These are phyloP conservation scores for Boeremia exigua DNA, from an alignment of 2,329 filamentous ascomycete genomes.

Conservation along the genomic window DNA sequence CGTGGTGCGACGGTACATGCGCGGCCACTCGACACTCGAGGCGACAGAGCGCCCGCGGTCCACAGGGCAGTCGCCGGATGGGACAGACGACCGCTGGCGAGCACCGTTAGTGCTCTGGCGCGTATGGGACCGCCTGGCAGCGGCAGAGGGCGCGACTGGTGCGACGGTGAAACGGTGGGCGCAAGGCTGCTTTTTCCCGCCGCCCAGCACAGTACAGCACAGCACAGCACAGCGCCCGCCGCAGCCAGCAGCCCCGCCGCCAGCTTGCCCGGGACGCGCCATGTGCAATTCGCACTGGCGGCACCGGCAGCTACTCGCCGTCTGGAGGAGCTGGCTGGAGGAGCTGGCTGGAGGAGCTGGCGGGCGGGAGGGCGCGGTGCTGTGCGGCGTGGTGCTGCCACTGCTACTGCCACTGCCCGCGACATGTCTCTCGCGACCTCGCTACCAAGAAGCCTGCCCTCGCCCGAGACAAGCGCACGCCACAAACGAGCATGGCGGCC, in stretches of 20 bases:
- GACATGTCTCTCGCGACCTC: slow-evolving; percentile 17
- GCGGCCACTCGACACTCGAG: neutral
- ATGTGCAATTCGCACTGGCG: no score
- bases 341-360: no score
- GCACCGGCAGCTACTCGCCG: no score
- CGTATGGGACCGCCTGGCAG: slow-evolving; percentile 10
- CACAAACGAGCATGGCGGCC: slow-evolving; percentile 26
- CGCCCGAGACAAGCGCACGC: slow-evolving; percentile 26
- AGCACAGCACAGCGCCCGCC: no score
- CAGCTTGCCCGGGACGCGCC: neutral
- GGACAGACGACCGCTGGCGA: slow-evolving; percentile 6
- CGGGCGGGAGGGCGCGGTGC: no score
- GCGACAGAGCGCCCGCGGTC: neutral
- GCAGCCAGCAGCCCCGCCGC: no score
- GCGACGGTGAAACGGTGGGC: slow-evolving; percentile 6
- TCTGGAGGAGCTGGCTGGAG: no score
- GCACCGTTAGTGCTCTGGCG: slow-evolving; percentile 1
- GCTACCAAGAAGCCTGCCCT: slow-evolving; percentile 16
- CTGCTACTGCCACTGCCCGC: slow-evolving; percentile 9
- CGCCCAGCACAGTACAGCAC: no score
- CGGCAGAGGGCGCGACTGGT: slow-evolving; percentile 8
- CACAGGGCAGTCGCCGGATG: neutral
- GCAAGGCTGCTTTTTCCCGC: slow-evolving; percentile 14
- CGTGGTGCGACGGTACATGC: slow-evolving; percentile 1
- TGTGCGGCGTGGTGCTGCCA: no score